These are phyloP conservation scores for Mallotus nudiflorus DNA, from an alignment of 345 rosid genomes.

Conservation along the genomic window DNA sequence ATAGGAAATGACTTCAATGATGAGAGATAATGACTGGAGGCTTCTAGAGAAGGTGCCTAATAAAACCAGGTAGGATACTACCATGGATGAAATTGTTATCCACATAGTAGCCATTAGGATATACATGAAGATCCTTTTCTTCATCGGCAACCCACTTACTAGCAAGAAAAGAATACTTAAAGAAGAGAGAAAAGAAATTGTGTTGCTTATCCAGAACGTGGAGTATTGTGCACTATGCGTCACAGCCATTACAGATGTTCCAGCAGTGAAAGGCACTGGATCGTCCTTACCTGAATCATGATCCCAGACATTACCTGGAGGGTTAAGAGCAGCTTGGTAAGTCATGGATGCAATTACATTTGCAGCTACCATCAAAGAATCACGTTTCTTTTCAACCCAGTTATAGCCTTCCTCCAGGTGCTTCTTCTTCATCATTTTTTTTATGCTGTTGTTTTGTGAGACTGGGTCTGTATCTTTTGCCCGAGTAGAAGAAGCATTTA, in stretches of 20 bases:
- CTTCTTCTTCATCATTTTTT: background rate
- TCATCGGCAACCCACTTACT: constrained; percentile 28
- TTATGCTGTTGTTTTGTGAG: background rate
- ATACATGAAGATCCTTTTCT: constrained; percentile 22
- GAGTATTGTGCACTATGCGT: background rate
- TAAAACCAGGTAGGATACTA: constrained; percentile 16
- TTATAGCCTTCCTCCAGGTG: too few species aligned
- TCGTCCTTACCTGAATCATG: background rate
- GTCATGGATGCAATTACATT: background rate
- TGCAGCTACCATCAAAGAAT: constrained; percentile 10
- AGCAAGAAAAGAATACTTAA: constrained; percentile 29
- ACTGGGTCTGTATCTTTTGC: background rate
- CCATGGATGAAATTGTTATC: constrained; percentile 16
- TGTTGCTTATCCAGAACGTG: constrained; percentile 17
- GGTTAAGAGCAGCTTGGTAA: background rate
- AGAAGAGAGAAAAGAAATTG: constrained; percentile 25
- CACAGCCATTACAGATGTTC: background rate
- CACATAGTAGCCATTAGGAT: constrained; percentile 24
- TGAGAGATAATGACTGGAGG: background rate
- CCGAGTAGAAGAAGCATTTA: background rate
- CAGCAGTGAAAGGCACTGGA: background rate
- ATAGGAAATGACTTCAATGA: background rate
- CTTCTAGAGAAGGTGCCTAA: constrained; percentile 13
- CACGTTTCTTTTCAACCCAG: too few species aligned
- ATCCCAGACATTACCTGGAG: background rate